phyloP scores from a whole-genome alignment of 768 basidiomycete species.

The Nidula microcarpa region DNA sequence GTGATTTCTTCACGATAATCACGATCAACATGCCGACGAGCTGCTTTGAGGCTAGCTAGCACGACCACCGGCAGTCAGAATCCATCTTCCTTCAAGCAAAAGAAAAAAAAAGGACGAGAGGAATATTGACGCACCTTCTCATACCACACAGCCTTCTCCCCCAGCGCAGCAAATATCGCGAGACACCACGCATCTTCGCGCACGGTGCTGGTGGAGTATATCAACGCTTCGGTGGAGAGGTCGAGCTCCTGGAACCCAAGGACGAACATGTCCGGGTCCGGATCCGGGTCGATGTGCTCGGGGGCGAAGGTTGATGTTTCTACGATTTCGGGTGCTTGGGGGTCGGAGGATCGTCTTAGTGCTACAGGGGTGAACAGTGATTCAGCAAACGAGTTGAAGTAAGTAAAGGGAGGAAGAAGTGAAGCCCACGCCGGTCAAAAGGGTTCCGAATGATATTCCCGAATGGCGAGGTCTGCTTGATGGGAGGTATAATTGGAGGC shows the following conservation, averaged over 20 bases:
- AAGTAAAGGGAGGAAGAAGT: not conserved
- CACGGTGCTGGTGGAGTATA: slow-evolving; percentile 61
- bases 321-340: not conserved
- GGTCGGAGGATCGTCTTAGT: no score
- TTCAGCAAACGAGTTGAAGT: not conserved
- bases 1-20: slow-evolving; percentile 54
- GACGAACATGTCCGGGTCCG: slow-evolving; percentile 63
- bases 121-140: slow-evolving; percentile 48
- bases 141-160: slow-evolving; percentile 58
- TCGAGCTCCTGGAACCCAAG: slow-evolving; percentile 82
- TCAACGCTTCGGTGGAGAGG: slow-evolving; percentile 70
- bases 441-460: slow-evolving; percentile 19
- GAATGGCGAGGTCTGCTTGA: slow-evolving; percentile 30
- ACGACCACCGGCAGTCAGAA: not conserved
- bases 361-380: no score
- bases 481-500: slow-evolving; percentile 16
- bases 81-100: not conserved
- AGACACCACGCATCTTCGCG: slow-evolving; percentile 71
- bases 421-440: slow-evolving; percentile 18
- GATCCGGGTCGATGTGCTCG: slow-evolving; percentile 18
- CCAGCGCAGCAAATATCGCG: slow-evolving; percentile 68
- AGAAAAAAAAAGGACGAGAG: not conserved
- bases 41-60: slow-evolving; percentile 68
- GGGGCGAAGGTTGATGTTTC: not conserved
- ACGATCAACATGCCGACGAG: slow-evolving; percentile 83